Base-by-base conservation (phyloP, 768 basidiomycete species). In the Leccinum barrowsii region DNA sequence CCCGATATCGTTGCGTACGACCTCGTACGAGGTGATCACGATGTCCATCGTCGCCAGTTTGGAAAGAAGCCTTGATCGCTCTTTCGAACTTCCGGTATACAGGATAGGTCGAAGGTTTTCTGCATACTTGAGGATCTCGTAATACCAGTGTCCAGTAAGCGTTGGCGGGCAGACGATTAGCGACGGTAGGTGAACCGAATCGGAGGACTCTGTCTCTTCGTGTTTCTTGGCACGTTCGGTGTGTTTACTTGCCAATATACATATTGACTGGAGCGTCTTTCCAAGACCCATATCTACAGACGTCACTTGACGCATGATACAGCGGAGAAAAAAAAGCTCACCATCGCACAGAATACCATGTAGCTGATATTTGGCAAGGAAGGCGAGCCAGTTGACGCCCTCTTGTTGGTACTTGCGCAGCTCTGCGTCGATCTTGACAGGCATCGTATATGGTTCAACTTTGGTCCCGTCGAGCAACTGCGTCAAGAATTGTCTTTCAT, bases 311-410 rank as follows among this genome's bases (percentile, higher is more conserved):
- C n/a, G 30, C 8, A 24, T 15, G 17, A 19, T 17, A n/a, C 26
- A 17, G 7, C 28, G 48, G 32, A 83, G 62, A 8, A 8, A 47
- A 15, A 24, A 11, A n/a, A 32, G 7, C 66, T 63, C 65, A 94
- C 96, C 97, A 67, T 99, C 97, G 70, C 97, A 99, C 28, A 99
- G 85, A 65, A 98, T 92, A 13, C 97, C 97, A 70, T 99, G 97
- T 2, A 99, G 75, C 67, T 98, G 97, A 71, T 97, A 99, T 71
- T 97, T 98, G 19, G 94, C 92, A 37, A 99, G 80, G 78, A 99
- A 99, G 1, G 97, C 97, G 17, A 99, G 80, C 97, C 97, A 99
- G 70, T 93, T 98, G 63, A 99, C 92, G 34, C 97, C 97, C 56
- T 99, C 97, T 75, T 93, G 92, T 73, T 99, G 97, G 71, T 99